These are phyloP conservation scores for Amanita pseudoporphyria DNA, from an alignment of 768 basidiomycete species.

Conservation along the genomic window DNA sequence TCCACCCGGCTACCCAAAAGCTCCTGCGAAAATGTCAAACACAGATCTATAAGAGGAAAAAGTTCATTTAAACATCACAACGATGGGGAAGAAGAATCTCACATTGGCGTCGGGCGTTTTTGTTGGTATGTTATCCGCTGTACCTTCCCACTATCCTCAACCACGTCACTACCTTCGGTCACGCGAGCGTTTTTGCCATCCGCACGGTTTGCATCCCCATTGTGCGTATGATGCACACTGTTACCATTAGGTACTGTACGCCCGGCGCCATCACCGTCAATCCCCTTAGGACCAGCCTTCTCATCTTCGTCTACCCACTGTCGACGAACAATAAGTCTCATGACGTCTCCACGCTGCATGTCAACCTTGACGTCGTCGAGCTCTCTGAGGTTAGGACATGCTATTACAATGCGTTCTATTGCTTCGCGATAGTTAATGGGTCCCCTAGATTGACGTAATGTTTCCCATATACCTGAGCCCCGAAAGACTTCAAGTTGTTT, in stretches of 20 bases:
- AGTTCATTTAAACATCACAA: neutral
- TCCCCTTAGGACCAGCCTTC: too few species aligned
- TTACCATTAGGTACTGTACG: too few species aligned
- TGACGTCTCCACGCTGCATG: conserved; percentile 22
- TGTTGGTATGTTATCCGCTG: neutral
- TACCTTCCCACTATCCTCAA: neutral
- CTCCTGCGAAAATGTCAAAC: conserved; percentile 6
- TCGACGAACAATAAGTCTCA: conserved; percentile 20
- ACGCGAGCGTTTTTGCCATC: too few species aligned
- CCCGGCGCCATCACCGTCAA: too few species aligned
- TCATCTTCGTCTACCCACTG: neutral
- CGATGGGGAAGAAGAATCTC: neutral
- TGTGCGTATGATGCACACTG: too few species aligned
- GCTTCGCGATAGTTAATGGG: neutral
- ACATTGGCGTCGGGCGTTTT: neutral
- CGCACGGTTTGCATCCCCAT: too few species aligned
- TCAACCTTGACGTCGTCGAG: conserved; percentile 31
- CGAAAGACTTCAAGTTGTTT: conserved; percentile 33
- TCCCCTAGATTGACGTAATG: conserved; percentile 15
- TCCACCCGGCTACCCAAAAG: neutral
- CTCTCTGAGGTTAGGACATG: conserved; percentile 18
- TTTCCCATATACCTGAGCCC: conserved; percentile 32
- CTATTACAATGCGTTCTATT: neutral
- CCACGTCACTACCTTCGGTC: neutral
- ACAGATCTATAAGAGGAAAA: neutral